Base-by-base conservation (phyloP, 2,329 filamentous ascomycete genomes). In the Amesomyces nigricolor region DNA sequence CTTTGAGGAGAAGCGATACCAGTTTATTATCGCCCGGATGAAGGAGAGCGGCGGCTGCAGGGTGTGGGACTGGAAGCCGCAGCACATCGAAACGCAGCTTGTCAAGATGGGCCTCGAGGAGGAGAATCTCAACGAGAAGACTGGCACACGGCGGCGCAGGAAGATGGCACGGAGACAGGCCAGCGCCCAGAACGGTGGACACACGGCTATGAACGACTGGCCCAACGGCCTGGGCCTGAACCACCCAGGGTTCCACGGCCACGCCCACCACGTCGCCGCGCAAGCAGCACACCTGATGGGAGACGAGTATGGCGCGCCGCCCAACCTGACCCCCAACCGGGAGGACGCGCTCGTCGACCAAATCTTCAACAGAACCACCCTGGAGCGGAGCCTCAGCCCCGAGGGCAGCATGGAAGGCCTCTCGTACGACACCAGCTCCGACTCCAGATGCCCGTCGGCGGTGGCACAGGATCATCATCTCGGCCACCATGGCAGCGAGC, bases 11-110 rank as follows among this genome's bases (percentile, higher is more conserved):
- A 68, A 72, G 17, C 71, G 75, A 35, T 78, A 77, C 59, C 64
- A 72, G 17, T 64, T 65, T 7, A 67, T 80, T 4, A 67, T 74
- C 9, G 68, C 73, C 0, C 67, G 68, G 17, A 78, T 81, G 65
- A 72, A 73, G 57, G 76, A 80, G 51, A 67, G 73, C 29, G 77
- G 78, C 2, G 79, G 79, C 44, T 77, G 76, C 43, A 73, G 75
- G 51, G 74, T 75, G 57, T 74, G 71, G 69, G 73, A 77, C 35
- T 77, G 79, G 69, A 80, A 75, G 58, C 66, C 73, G 4, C 71
- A 70, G 30, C 77, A 80, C 57, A 70, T 82, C 39, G 75, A 79
- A 58, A 71, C 75, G 62, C 75, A 76, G 61, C 68, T 81, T 2
- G 74, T 79, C 52, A 73, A 74, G 57, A 59, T 77, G 42, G 76